Evolutionary conservation across 192 early-diverging fungal genomes (phyloP), one percentile per base, ranked within the genome.

Genomic region (Umbelopsis ramanniana): DNA sequence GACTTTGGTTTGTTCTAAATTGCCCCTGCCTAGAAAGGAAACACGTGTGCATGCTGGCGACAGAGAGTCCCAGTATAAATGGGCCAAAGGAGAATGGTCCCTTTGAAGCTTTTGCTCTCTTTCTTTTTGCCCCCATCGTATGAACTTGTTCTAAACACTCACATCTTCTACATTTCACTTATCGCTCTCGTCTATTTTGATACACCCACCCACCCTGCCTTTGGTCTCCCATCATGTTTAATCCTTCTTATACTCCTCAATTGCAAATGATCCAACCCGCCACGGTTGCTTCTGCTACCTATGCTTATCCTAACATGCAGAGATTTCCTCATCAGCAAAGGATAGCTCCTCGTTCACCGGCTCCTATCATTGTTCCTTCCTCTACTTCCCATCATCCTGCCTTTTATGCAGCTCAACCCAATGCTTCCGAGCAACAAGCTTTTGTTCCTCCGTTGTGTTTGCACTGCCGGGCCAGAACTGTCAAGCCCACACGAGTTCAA

Each of bases 1-100:
- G 57, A 6, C 12, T 63, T 29, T 22, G 29, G 24, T 63, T 14
- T 63, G 33, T 26, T 63, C 29, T 63, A 63, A 63, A 63, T 63
- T 63, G 33, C 57, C 57, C 57, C 57, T 63, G 33, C 57, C 57
- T 63, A 63, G 57, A 63, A 63, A 37, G 57, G 57, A 63, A 63
- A 63, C 57, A 63, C 57, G 57, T 63, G 57, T 63, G 40, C 40
- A 43, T 43, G 40, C 40, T 43, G 40, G 40, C 40, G 40, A 35
- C 17, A 12, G 57, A 5, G 19, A 63, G 33, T 19, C 17, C 24
- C 26, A 37, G 57, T 63, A 63, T 63, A 63, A 63, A 63, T 63
- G 57, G 26, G 57, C 35, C 57, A 63, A 37, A 6, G 29, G 33
- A 19, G 23, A 63, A n/a, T 37, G 57, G 22, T 54, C 15, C 15